Evolutionary conservation across 1,139 yeast genomes (phyloP), one percentile per base, ranked within the genome.

Genomic region (Yamadazyma epiphylla): DNA sequence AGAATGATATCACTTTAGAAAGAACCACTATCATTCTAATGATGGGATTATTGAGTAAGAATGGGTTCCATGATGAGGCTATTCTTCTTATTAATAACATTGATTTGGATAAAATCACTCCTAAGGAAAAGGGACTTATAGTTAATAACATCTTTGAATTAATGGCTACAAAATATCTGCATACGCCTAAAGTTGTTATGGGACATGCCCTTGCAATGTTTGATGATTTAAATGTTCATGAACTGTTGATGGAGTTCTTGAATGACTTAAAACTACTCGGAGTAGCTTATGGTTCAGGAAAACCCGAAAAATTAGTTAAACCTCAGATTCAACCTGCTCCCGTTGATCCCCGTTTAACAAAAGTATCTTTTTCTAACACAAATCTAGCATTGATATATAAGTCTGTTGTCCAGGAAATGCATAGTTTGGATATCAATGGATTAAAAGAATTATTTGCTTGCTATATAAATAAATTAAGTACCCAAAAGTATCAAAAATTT

Each of bases 201-300:
- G 73, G 72, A 1, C 68, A 68, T 37, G 53, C 57, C 16, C 53
- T 58, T 0, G 49, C 67, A 2, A 43, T 64, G 24, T 64, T 54
- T 36, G 45, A 27, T 17, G 14, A 24, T 6, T 29, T 31, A 4
- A 21, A 15, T 13, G 12, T 15, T 11, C 17, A 26, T 3, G 15
- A 24, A 1, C 7, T 24, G 1, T 17, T 53, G 2, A 37, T 58
- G 10, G 28, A 39, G 2, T 33, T 55, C 1, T 43, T 64, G 14
- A 52, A 60, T 33, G 51, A 53, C 4, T 39, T 61, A 15, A 43
- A 49, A 14, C 15, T 64, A 5, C 38, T 61, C 21, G 49, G 51
- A 4, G 22, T 51, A 3, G 40, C 49, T 3, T 43, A 50, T 34
- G 58, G 54, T 1, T 35, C 38, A 20, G 52, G 53, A 2, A 30